phyloP scores from a whole-genome alignment of 1,139 yeast species.

The Geotrichum restrictum region DNA sequence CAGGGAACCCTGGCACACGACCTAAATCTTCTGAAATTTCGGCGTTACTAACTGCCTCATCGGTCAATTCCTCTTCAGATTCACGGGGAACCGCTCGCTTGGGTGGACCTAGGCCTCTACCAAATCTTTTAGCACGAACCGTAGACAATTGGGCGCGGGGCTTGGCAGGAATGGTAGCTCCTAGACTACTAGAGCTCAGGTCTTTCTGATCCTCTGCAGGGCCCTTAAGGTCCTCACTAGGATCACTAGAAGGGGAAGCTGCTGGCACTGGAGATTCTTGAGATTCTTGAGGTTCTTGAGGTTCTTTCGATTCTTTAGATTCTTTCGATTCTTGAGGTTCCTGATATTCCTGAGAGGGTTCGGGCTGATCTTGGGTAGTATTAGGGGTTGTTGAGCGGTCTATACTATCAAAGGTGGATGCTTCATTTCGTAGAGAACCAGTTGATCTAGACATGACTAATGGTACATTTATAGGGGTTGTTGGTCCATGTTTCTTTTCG shows the following conservation, averaged over 20 bases:
- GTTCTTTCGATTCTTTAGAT: too few species aligned
- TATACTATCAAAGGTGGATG: not conserved
- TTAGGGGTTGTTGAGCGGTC: not conserved
- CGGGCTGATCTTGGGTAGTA: not conserved
- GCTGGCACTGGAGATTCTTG: slow-evolving; percentile 3
- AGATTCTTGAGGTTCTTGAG: too few species aligned
- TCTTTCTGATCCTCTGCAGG: slow-evolving; percentile 14
- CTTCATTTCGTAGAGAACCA: slow-evolving; percentile 2
- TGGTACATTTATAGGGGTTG: not conserved
- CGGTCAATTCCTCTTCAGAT: slow-evolving; percentile 16
- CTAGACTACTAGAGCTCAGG: slow-evolving; percentile 32
- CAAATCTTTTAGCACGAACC: slow-evolving; percentile 23
- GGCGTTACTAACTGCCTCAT: not conserved
- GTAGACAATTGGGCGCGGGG: slow-evolving; percentile 13
- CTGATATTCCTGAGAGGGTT: not conserved
- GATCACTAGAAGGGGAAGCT: slow-evolving; percentile 9
- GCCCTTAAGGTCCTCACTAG: slow-evolving; percentile 5
- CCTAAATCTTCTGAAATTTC: slow-evolving; percentile 9
- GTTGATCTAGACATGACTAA: slow-evolving; percentile 6
- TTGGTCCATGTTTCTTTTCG: not conserved
- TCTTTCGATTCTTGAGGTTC: too few species aligned
- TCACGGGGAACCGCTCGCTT: slow-evolving; percentile 20
- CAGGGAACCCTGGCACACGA: not conserved
- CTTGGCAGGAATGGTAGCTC: slow-evolving; percentile 28
- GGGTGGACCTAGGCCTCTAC: slow-evolving; percentile 26